Percentiles rank a stretch among this genome's conserved stretches.
These are phyloP conservation scores for Ophiocordyceps australis DNA, from an alignment of 2,329 filamentous ascomycete genomes.

Conservation along the genomic window DNA sequence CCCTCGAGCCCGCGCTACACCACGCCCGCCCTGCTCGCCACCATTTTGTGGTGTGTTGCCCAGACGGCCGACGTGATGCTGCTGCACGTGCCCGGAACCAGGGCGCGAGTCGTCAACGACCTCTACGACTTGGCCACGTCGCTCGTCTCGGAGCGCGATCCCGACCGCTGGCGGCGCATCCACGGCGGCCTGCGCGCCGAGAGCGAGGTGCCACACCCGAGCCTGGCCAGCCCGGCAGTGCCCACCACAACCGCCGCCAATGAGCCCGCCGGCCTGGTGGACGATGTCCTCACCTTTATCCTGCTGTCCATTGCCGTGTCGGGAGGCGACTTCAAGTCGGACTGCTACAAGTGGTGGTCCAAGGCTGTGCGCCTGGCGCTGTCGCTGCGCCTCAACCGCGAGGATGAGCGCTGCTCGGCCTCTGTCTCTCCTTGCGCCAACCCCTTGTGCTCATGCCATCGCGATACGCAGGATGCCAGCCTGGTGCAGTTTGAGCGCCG, in stretches of 20 bases:
- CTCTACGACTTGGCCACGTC: slow-evolving; percentile 16
- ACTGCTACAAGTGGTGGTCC: slow-evolving; percentile 27
- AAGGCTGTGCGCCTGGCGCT: slow-evolving; percentile 20
- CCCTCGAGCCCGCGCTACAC: slow-evolving; percentile 18
- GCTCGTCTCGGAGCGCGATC: slow-evolving; percentile 15
- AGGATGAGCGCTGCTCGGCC: slow-evolving; percentile 15
- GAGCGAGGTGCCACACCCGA: slow-evolving; percentile 10
- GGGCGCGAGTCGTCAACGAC: slow-evolving; percentile 18
- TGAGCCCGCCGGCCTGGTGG: slow-evolving; percentile 15
- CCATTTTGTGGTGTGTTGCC: slow-evolving; percentile 27
- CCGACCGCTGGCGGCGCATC: slow-evolving; percentile 16
- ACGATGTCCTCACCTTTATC: slow-evolving; percentile 25
- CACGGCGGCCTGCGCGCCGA: slow-evolving; percentile 15
- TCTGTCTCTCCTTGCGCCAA: slow-evolving; percentile 12
- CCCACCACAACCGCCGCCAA: slow-evolving; percentile 13
- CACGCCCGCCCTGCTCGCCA: slow-evolving; percentile 23
- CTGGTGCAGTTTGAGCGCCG: slow-evolving; percentile 17
- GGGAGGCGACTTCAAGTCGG: slow-evolving; percentile 27
- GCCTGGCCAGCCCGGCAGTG: slow-evolving; percentile 6
- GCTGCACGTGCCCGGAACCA: slow-evolving; percentile 19
- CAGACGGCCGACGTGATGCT: slow-evolving; percentile 26
- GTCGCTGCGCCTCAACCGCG: slow-evolving; percentile 17
- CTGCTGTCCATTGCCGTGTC: slow-evolving; percentile 26
- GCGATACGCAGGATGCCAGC: slow-evolving; percentile 8
- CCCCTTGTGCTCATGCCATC: slow-evolving; percentile 12